phyloP scores from a whole-genome alignment of 169 alveolate genomes.

The Cryptosporidium tyzzeri region DNA sequence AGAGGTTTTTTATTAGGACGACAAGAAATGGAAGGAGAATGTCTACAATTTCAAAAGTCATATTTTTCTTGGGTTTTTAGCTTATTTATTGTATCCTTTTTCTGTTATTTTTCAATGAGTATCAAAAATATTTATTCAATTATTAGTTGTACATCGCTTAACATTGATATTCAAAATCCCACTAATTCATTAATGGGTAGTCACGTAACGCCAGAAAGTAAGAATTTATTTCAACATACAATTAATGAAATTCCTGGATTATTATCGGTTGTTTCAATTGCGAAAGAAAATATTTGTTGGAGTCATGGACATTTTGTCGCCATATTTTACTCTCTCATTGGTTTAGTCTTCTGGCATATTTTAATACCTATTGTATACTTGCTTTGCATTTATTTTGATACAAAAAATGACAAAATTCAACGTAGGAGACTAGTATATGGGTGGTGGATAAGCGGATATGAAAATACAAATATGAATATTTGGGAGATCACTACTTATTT shows the following conservation, averaged over 20 bases:
- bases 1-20: slow-evolving; percentile 47
- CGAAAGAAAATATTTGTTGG: slow-evolving; percentile 65
- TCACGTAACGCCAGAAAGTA: background rate
- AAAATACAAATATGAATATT: slow-evolving; percentile 11
- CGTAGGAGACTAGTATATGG: slow-evolving; percentile 72
- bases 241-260: slow-evolving; percentile 19
- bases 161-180: slow-evolving; percentile 25
- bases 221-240: background rate
- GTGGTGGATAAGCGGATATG: slow-evolving; percentile 75
- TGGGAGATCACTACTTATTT: slow-evolving; percentile 55
- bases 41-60: slow-evolving; percentile 60
- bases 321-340: background rate
- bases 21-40: slow-evolving; percentile 74
- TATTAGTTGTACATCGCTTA: slow-evolving; percentile 5
- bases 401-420: slow-evolving; percentile 34
- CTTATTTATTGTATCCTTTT: slow-evolving; percentile 41
- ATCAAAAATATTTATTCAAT: slow-evolving; percentile 24
- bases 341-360: slow-evolving; percentile 28
- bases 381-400: slow-evolving; percentile 31
- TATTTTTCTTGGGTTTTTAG: slow-evolving; percentile 66
- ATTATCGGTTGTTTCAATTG: slow-evolving; percentile 32
- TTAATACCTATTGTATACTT: slow-evolving; percentile 38
- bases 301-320: slow-evolving; percentile 35
- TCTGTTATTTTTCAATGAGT: slow-evolving; percentile 25
- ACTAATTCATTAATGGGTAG: background rate